Base-by-base conservation (phyloP, 2,329 filamentous ascomycete species). In the Elsinoe perseae region DNA sequence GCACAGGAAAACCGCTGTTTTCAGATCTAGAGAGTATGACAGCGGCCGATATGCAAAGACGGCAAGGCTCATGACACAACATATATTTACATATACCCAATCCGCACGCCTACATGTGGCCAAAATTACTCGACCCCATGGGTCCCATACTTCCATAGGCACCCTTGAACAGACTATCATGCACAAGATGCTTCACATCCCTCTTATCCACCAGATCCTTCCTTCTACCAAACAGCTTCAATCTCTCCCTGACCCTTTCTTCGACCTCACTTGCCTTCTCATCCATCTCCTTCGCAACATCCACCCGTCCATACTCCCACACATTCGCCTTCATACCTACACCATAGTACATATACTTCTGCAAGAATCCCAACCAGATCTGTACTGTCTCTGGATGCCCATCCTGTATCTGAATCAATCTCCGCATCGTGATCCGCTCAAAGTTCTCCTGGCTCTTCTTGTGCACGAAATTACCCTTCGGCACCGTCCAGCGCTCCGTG, bases 371-470 rank as follows among this genome's bases (percentile, higher is more conserved):
- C 58, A 98, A 75, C 93, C 93, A 98, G 25, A 91, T 72, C 71
- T 95, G 86, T 32, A 98, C 90, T 1, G 84, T 85, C 69, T 96
- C 89, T 0, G 90, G 84, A 66, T 96, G 80, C 0, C 90, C 93
- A 67, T 97, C 93, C 62, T 89, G 86, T 66, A 98, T 93, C 72
- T 95, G 90, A 54, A 98, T 90, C 65, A 96, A 71, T 12, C 93
- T 79, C 56, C 91, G 82, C 65, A 91, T 73, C 1, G 93, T 98
- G 59, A 93, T 85, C 56, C 93, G 81, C 75, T 97, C 92, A 67
- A 95, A 98, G 72, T 98, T 98, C 75, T 98, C 93, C 73, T 98
- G 91, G 34, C 83, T 86, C 75, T 98, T 98, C 75, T 97, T 98
- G 77, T 89, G 88, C 62, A 96, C 89, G 76, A 98, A 98, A 70